phyloP scores from a whole-genome alignment of 225 moss, liverwort and hornwort genomes.

The Thuidium tamariscinum region DNA sequence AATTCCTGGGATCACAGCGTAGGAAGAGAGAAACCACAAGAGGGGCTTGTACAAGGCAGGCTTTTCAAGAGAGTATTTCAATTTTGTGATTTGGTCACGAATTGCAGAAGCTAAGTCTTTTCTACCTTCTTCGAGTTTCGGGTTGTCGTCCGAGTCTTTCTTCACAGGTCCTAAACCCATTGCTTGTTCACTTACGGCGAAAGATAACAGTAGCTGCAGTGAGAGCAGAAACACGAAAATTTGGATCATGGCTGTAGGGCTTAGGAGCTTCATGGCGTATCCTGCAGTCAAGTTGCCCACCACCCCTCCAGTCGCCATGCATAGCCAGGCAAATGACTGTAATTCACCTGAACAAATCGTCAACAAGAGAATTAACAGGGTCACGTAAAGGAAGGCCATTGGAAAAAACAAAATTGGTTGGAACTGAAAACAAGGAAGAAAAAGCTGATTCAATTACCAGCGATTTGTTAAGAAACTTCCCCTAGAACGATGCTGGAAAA shows the following conservation, averaged over 20 bases:
- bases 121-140: background rate
- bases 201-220: conserved; percentile 31
- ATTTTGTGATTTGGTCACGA: conserved; percentile 16
- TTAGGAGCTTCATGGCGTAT: conserved; percentile 46
- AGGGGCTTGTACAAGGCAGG: conserved; percentile 39
- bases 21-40: conserved; percentile 69
- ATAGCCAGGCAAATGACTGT: conserved; percentile 61
- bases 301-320: conserved; percentile 56
- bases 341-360: conserved; percentile 39
- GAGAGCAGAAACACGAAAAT: conserved; percentile 36
- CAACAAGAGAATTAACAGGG: background rate
- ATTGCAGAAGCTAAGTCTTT: conserved; percentile 5
- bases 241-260: conserved; percentile 33
- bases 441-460: background rate
- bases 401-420: background rate
- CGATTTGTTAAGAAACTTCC: background rate
- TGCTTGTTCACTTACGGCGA: conserved; percentile 29
- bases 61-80: conserved; percentile 31
- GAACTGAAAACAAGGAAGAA: background rate
- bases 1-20: conserved; percentile 54
- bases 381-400: background rate
- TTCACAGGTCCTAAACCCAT: conserved; percentile 31
- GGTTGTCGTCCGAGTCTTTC: conserved; percentile 20
- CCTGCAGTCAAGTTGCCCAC: conserved; percentile 62
- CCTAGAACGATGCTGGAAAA: background rate